These are phyloP conservation scores for Zangia roseola DNA, from an alignment of 768 basidiomycete species.

Conservation along the genomic window DNA sequence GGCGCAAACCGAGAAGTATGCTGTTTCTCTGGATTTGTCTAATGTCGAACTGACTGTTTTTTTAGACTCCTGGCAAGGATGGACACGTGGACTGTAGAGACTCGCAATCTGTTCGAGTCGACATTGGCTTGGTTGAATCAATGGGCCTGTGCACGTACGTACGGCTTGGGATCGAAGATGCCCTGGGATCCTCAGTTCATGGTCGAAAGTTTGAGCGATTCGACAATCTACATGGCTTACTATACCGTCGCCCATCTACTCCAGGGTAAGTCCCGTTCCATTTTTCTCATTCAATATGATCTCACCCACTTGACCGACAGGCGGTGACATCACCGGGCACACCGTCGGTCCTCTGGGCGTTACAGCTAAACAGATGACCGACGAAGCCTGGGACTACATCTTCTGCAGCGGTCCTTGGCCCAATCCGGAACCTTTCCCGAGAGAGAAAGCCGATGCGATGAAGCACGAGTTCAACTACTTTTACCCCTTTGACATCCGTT, in stretches of 20 bases:
- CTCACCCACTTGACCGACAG: slow-evolving; percentile 34
- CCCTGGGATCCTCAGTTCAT: slow-evolving; percentile 98
- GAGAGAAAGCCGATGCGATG: slow-evolving; percentile 78
- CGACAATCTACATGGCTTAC: slow-evolving; percentile 98
- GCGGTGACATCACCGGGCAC: slow-evolving; percentile 73
- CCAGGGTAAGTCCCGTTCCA: slow-evolving; percentile 60
- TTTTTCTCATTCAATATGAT: not conserved
- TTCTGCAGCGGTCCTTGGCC: slow-evolving; percentile 79
- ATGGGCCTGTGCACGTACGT: slow-evolving; percentile 99
- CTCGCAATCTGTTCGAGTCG: slow-evolving; percentile 87
- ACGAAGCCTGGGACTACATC: slow-evolving; percentile 96
- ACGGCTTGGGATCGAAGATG: slow-evolving; percentile 91
- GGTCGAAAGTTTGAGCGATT: slow-evolving; percentile 95
- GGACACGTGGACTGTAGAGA: slow-evolving; percentile 91
- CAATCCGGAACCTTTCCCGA: slow-evolving; percentile 57
- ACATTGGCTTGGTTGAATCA: slow-evolving; percentile 94
- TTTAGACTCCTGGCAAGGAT: slow-evolving; percentile 74
- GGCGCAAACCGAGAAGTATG: slow-evolving; percentile 76
- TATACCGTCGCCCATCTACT: slow-evolving; percentile 92
- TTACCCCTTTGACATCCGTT: slow-evolving; percentile 97
- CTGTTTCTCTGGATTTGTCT: slow-evolving; percentile 12
- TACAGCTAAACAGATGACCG: slow-evolving; percentile 89
- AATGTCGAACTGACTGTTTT: slow-evolving; percentile 1
- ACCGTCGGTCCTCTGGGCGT: slow-evolving; percentile 82
- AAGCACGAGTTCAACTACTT: slow-evolving; percentile 94